These are phyloP conservation scores for Candida anglica DNA, from an alignment of 805 yeast genomes.

Conservation along the genomic window DNA sequence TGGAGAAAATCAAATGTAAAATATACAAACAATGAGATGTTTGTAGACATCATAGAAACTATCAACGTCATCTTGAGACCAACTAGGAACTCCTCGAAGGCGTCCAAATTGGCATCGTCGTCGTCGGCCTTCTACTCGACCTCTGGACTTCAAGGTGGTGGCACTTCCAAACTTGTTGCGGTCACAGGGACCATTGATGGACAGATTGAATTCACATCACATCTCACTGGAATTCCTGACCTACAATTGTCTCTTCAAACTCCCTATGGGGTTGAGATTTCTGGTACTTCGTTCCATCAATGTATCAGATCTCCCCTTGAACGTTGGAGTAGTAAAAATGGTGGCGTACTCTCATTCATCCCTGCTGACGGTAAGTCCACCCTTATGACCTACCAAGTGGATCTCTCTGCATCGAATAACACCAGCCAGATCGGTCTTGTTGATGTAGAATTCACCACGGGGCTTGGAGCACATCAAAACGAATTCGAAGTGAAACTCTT, in stretches of 20 bases:
- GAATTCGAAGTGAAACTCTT: slow-evolving; percentile 62
- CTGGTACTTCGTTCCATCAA: slow-evolving; percentile 63
- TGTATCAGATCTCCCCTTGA: slow-evolving; percentile 53
- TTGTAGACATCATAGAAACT: slow-evolving; percentile 74
- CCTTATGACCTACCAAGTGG: slow-evolving; percentile 61
- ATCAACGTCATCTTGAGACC: slow-evolving; percentile 52
- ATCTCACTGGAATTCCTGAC: slow-evolving; percentile 75
- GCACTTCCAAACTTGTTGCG: slow-evolving; percentile 29
- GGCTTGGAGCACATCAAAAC: slow-evolving; percentile 46
- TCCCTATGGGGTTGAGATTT: slow-evolving; percentile 43
- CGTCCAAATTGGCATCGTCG: slow-evolving; percentile 2
- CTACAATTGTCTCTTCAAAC: slow-evolving; percentile 52
- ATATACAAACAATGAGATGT: slow-evolving; percentile 78
- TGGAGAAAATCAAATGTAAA: slow-evolving; percentile 78
- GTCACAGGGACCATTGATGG: slow-evolving; percentile 60
- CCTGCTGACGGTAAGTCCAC: slow-evolving; percentile 85
- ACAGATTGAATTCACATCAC: slow-evolving; percentile 55
- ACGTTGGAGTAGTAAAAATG: slow-evolving; percentile 41
- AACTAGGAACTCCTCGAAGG: not conserved
- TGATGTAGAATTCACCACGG: slow-evolving; percentile 49
- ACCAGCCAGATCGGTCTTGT: slow-evolving; percentile 46
- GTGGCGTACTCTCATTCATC: slow-evolving; percentile 56
- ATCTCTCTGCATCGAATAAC: slow-evolving; percentile 27
- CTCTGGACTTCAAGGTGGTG: slow-evolving; percentile 6
- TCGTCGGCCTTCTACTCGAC: slow-evolving; percentile 23